These are phyloP conservation scores for Calonectria pauciramosa DNA, from an alignment of 2,329 filamentous ascomycete species.

Conservation along the genomic window DNA sequence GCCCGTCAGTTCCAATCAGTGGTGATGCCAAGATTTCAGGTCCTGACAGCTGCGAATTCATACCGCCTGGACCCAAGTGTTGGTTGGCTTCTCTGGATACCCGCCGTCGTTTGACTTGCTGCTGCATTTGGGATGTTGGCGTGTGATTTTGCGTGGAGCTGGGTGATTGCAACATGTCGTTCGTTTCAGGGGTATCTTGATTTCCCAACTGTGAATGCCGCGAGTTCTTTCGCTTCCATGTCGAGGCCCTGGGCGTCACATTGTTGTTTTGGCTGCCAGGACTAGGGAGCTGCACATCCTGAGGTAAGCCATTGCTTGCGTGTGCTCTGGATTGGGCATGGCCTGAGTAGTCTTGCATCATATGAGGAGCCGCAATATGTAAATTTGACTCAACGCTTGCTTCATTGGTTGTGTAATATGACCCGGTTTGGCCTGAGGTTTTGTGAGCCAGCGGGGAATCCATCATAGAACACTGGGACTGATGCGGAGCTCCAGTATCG, in stretches of 20 bases:
- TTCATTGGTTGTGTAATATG: not conserved
- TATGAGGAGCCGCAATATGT: not conserved
- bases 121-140: slow-evolving; percentile 28
- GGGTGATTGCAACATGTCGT: slow-evolving; percentile 12
- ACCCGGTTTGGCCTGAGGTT: not conserved
- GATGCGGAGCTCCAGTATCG: not conserved
- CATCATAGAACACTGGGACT: slow-evolving; percentile 12
- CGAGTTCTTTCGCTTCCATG: slow-evolving; percentile 32
- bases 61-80: slow-evolving; percentile 11
- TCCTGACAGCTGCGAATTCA: slow-evolving; percentile 27
- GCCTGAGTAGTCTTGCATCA: not conserved
- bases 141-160: not conserved
- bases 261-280: not conserved
- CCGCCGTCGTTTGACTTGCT: slow-evolving; percentile 46
- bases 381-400: not conserved
- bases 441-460: slow-evolving; percentile 37
- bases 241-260: not conserved
- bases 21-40: slow-evolving; percentile 30
- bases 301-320: not conserved
- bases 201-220: slow-evolving; percentile 13
- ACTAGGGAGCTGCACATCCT: not conserved
- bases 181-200: not conserved
- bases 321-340: not conserved
- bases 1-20: slow-evolving; percentile 23
- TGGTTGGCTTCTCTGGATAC: slow-evolving; percentile 40